Base-by-base conservation (phyloP, 108 stramenopile species). In the Schizochytrium sp. region DNA sequence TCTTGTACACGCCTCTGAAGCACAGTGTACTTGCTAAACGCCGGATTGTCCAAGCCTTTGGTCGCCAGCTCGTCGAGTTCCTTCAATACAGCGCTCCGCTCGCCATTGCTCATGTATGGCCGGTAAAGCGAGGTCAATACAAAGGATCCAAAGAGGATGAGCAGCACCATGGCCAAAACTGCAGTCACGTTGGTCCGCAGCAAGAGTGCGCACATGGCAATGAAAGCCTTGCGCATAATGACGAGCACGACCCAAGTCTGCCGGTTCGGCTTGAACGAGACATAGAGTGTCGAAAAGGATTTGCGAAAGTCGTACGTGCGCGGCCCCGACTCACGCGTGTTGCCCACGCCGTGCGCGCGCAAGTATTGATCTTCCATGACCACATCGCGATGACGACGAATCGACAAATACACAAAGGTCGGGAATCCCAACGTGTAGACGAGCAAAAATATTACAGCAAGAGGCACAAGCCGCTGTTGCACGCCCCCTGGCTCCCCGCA, bases 391-490 rank as follows among this genome's bases (percentile, higher is more conserved):
- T 89, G 43, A 10, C 16, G 18, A 16, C 51, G 58, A 21, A 89
- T 57, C 19, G 88, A n/a, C 28, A 25, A 12, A 23, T 87, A 89
- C 18, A 89, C 89, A 34, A 90, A 58, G 43, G 21, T 28, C 21
- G 91, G 91, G 72, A 90, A 90, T 44, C 90, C 90, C 28, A 91
- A 5, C 18, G 88, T 91, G 72, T 91, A 91, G 5, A 91, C 19
- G 6, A 69, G 8, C 58, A 91, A 59, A 55, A 76, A 72, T 5
- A 88, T 16, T 28, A 10, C 60, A 41, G 91, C 91, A 28, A 72
- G 72, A 6, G 91, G 91, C 69, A 43, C 72, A 18, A 92, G 89
- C 19, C 43, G 48, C 19, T 72, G 18, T 14, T 57, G 53, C 58
- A 92, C 76, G 58, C 58, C 44, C 19, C 88, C 88, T 5, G 47